A percentile compares a stretch with the other conserved stretches of the same genome.
phyloP scores from a whole-genome alignment of 441 rosid species.

The Omphalea diandra region DNA sequence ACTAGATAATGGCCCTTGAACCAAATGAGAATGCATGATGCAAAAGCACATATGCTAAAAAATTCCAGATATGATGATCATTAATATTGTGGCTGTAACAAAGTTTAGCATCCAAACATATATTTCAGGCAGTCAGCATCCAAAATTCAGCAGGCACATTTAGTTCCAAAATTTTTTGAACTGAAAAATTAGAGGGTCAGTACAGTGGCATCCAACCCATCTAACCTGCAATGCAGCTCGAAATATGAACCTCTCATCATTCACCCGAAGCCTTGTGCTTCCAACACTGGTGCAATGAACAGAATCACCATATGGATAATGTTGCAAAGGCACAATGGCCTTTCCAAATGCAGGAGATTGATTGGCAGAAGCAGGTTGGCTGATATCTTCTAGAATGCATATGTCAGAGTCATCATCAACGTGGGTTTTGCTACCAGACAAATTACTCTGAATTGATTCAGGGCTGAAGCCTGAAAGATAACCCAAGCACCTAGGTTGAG shows the following conservation, averaged over 20 bases:
- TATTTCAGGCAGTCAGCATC: neutral
- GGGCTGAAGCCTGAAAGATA: too few species aligned
- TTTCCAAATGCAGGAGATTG: slow-evolving; percentile 19
- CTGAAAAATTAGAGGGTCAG: neutral
- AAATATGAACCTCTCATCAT: slow-evolving; percentile 57
- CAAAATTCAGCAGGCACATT: neutral
- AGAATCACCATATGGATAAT: slow-evolving; percentile 29
- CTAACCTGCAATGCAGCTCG: slow-evolving; percentile 87
- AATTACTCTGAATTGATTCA: too few species aligned
- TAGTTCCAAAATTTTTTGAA: neutral
- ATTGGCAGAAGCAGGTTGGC: slow-evolving; percentile 47
- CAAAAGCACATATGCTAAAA: neutral
- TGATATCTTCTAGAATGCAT: slow-evolving; percentile 71
- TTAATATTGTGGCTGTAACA: neutral
- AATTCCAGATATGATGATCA: neutral
- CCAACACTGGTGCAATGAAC: slow-evolving; percentile 37
- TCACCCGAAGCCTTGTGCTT: slow-evolving; percentile 40
- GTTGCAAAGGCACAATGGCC: slow-evolving; percentile 27
- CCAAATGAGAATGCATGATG: neutral
- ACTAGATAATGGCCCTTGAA: neutral
- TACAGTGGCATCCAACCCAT: neutral
- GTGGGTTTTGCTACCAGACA: slow-evolving; percentile 52
- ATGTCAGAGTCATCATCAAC: slow-evolving; percentile 73
- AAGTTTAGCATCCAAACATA: neutral
- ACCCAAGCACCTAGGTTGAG: too few species aligned